Conservation (phyloP, 306 rosid genomes). For the Hippophae rhamnoides region DNA sequence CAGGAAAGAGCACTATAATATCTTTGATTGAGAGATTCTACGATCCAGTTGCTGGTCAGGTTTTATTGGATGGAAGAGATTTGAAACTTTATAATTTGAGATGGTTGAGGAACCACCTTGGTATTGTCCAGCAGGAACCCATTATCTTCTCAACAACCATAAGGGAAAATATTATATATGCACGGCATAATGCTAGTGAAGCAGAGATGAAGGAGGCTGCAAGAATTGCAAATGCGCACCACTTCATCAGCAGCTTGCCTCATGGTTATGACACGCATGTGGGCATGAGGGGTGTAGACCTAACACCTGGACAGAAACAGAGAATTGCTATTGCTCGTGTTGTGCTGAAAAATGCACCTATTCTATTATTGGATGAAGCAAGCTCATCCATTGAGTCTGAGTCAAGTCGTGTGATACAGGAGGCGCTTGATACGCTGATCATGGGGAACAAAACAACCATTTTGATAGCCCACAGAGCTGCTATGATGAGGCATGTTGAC, state of each 20-base stretch:
- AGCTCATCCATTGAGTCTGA: conserved; percentile 97
- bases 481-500: conserved; percentile 98
- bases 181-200: conserved; percentile 97
- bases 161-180: conserved; percentile 93
- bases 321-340: conserved; percentile 97
- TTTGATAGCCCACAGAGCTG: conserved; percentile 95
- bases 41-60: conserved; percentile 98
- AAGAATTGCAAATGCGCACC: conserved; percentile 97
- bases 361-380: conserved; percentile 91
- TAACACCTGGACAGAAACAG: conserved; percentile 99
- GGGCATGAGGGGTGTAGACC: conserved; percentile 98
- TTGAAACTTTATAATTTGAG: conserved; percentile 78
- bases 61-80: conserved; percentile 86
- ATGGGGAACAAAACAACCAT: conserved; percentile 99
- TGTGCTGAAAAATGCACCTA: conserved; percentile 88
- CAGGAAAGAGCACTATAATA: conserved; percentile 97
- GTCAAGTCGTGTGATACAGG: conserved; percentile 98
- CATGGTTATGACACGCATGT: conserved; percentile 98
- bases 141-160: conserved; percentile 93
- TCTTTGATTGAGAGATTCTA: conserved; percentile 92
- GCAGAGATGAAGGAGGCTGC: conserved; percentile 99
- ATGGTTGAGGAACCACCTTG: conserved; percentile 96
- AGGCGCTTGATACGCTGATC: conserved; percentile 93
- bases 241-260: conserved; percentile 95
- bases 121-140: conserved; percentile 98